Evolutionary conservation across 1,139 yeast species (phyloP).

Genomic region (Kurtzmaniella quercitrusa): DNA sequence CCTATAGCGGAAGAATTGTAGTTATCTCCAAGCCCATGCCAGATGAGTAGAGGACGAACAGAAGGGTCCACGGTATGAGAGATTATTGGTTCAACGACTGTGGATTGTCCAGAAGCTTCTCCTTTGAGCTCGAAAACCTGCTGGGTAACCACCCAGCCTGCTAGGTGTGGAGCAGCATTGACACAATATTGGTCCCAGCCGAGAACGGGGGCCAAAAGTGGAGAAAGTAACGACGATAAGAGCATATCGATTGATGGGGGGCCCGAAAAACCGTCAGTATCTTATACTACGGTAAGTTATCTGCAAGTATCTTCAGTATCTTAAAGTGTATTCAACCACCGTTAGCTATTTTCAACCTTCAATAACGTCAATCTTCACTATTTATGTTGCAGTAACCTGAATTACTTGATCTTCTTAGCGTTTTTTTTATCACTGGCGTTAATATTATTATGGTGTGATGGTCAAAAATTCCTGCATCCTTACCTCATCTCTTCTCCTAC

Average conservation of each 20-base stretch:
- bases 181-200: neutral
- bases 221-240: neutral
- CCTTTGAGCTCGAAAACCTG: neutral
- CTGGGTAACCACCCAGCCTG: neutral
- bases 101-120: neutral
- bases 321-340: neutral
- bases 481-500: neutral
- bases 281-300: too few relatives aligned
- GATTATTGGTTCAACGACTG: conserved; percentile 1
- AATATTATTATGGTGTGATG: too few relatives aligned
- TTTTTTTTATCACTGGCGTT: too few relatives aligned
- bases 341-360: too few relatives aligned
- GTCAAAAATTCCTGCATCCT: neutral
- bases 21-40: conserved; percentile 86
- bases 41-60: conserved; percentile 57
- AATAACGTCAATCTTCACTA: too few relatives aligned
- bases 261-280: too few relatives aligned
- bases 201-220: neutral
- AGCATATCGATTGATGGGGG: neutral
- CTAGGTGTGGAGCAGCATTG: neutral
- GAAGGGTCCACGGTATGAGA: neutral
- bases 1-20: conserved; percentile 61
- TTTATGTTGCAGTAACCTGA: too few relatives aligned
- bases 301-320: too few relatives aligned
- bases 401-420: too few relatives aligned